phyloP scores from a whole-genome alignment of 768 basidiomycete species.

The Phaeolepiota aurea region DNA sequence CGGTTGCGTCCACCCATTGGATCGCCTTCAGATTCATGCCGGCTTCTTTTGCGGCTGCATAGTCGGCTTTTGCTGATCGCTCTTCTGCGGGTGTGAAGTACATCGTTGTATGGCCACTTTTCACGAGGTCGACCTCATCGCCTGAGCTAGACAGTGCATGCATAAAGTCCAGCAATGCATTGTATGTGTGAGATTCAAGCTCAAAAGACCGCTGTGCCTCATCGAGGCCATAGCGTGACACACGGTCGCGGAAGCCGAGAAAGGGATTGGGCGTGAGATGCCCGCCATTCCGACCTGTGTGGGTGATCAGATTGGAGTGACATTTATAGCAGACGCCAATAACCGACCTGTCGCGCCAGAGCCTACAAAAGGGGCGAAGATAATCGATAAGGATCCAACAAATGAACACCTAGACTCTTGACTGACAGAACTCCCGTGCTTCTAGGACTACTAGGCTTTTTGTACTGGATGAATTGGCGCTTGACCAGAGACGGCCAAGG shows the following conservation, averaged over 20 bases:
- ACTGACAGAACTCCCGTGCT: conserved; percentile 80
- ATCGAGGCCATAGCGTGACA: conserved; percentile 32
- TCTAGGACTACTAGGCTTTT: conserved; percentile 51
- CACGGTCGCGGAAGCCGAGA: conserved; percentile 30
- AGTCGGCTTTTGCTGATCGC: conserved; percentile 30
- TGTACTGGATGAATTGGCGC: conserved; percentile 1
- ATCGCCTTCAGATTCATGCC: conserved; percentile 37
- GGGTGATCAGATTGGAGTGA: neutral
- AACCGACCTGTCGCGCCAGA: conserved; percentile 66
- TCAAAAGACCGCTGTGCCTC: conserved; percentile 46
- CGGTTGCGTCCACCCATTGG: conserved; percentile 36
- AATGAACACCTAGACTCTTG: conserved; percentile 2
- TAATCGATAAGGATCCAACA: neutral
- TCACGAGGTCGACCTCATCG: conserved; percentile 51
- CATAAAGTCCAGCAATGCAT: conserved; percentile 41
- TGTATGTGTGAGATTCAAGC: conserved; percentile 51
- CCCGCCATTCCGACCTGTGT: conserved; percentile 71
- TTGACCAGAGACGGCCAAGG: conserved; percentile 21
- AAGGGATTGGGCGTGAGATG: conserved; percentile 54
- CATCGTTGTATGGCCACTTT: conserved; percentile 44
- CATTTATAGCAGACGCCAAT: neutral
- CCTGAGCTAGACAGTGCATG: conserved; percentile 19
- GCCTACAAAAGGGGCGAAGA: conserved; percentile 28
- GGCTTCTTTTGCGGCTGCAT: conserved; percentile 41
- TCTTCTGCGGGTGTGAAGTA: conserved; percentile 40